A percentile compares a stretch with the other conserved stretches of the same genome.
phyloP scores from a whole-genome alignment of 2,329 filamentous ascomycete species.

The Cryphonectria japonica region DNA sequence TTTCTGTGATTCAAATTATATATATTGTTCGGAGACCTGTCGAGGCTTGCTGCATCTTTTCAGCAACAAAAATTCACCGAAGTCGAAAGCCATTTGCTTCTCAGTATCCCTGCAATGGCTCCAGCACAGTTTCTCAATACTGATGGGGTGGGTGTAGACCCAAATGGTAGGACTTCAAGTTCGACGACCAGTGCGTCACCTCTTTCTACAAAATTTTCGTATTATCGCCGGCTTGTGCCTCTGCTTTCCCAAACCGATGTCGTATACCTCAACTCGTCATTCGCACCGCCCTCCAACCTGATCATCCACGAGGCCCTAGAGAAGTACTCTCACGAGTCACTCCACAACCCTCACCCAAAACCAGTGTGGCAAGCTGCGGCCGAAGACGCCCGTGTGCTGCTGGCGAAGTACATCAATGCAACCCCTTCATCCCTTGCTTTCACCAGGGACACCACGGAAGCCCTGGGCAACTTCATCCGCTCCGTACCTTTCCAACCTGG shows the following conservation, averaged over 20 bases:
- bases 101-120: no score
- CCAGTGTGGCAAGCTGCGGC: constrained; percentile 32
- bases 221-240: background rate
- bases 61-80: no score
- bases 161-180: no score
- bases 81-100: no score
- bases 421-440: constrained; percentile 35
- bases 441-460: constrained; percentile 41
- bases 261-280: background rate
- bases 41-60: no score
- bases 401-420: constrained; percentile 39
- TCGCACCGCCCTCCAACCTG: constrained; percentile 35
- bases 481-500: constrained; percentile 34
- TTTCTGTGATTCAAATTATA: no score
- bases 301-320: constrained; percentile 37
- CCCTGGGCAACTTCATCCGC: constrained; percentile 36
- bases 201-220: background rate
- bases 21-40: no score
- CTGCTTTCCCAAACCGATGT: background rate
- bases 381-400: constrained; percentile 32
- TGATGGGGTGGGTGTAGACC: no score
- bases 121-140: no score
- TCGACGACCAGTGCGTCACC: background rate
- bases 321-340: constrained; percentile 34
- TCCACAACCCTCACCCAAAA: constrained; percentile 35